Evolutionary conservation across 805 yeast genomes (phyloP).

Genomic region (Danielia reshetovae): DNA sequence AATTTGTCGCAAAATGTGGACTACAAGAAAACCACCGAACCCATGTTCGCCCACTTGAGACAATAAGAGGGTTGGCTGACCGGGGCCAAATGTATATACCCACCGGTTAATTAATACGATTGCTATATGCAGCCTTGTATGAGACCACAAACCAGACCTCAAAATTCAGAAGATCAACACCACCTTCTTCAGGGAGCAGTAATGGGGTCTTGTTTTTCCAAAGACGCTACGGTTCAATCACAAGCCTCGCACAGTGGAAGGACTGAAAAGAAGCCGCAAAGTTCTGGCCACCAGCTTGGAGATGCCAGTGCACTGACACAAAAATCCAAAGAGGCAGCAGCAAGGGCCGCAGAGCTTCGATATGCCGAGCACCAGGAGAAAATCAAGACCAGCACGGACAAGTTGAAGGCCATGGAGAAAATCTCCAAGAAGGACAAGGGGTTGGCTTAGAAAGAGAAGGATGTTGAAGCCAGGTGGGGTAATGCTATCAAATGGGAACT

Average conservation of each 20-base stretch:
- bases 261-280: too few relatives aligned
- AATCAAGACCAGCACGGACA: slow-evolving; percentile 23
- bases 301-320: slow-evolving; percentile 2
- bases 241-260: too few relatives aligned
- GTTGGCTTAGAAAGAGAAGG: too few relatives aligned
- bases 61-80: too few relatives aligned
- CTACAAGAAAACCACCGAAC: slow-evolving; percentile 20
- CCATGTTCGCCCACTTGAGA: slow-evolving; percentile 14
- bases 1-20: slow-evolving; percentile 27
- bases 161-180: too few relatives aligned
- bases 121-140: background rate
- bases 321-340: slow-evolving; percentile 29
- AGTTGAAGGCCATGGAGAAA: slow-evolving; percentile 27
- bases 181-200: too few relatives aligned
- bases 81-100: too few relatives aligned
- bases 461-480: background rate
- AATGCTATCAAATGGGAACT: background rate
- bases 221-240: slow-evolving; percentile 4
- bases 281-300: too few relatives aligned
- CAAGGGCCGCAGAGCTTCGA: slow-evolving; percentile 38
- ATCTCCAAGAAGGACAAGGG: slow-evolving; percentile 33
- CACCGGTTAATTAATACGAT: background rate
- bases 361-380: slow-evolving; percentile 26
- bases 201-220: slow-evolving; percentile 19
- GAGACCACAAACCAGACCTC: background rate